Percentiles rank a stretch among this genome's conserved stretches.
These are phyloP conservation scores for Gamarada debralockiae DNA, from an alignment of 495 filamentous ascomycete species.

Conservation along the genomic window DNA sequence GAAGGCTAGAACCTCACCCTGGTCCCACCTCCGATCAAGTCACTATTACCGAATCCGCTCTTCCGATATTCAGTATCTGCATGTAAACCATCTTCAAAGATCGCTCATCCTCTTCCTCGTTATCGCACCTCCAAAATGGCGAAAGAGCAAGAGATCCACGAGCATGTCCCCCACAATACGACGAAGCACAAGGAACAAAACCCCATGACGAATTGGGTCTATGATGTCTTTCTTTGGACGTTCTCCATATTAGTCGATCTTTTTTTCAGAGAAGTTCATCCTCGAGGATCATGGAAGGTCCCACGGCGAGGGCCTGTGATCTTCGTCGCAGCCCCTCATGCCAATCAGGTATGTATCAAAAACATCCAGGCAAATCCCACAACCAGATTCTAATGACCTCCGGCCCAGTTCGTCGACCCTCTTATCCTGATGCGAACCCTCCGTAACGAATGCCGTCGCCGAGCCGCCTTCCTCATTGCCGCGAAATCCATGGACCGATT, in stretches of 20 bases:
- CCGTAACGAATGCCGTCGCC: constrained; percentile 77
- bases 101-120: neutral
- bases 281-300: constrained; percentile 89
- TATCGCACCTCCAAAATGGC: constrained; percentile 17
- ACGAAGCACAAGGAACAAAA: constrained; percentile 50
- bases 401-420: constrained; percentile 74
- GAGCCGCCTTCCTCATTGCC: constrained; percentile 88
- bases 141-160: constrained; percentile 21
- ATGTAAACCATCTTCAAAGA: no score
- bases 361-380: neutral
- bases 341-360: constrained; percentile 71
- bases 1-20: no score
- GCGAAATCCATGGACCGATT: constrained; percentile 86
- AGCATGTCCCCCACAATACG: constrained; percentile 22
- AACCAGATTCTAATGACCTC: neutral
- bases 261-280: constrained; percentile 97
- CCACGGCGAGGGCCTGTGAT: constrained; percentile 84
- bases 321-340: constrained; percentile 95
- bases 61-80: no score
- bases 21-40: no score
- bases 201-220: constrained; percentile 70
- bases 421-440: constrained; percentile 89
- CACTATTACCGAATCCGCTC: no score
- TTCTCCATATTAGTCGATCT: constrained; percentile 86
- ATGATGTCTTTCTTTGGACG: constrained; percentile 77